Evolutionary conservation across 2,329 filamentous ascomycete species (phyloP), one percentile per base, ranked within the genome.

Genomic region (Metarhizium album): DNA sequence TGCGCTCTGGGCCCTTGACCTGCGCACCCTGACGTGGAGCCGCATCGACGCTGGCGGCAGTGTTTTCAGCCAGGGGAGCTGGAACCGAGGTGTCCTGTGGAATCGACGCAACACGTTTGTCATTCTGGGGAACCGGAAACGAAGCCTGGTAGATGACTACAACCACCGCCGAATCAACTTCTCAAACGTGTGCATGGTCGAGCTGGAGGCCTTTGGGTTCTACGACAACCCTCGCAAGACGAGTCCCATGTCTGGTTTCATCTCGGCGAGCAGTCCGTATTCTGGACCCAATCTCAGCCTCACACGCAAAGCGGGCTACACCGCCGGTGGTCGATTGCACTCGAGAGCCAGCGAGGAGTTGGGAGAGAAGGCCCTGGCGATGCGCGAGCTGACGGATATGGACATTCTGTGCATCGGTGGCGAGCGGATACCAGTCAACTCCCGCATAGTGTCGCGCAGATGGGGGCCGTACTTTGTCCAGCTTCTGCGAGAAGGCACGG

Each of bases 81-180:
- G 93, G 93, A 98, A 98, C 64, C 79, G 93, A 52, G 93, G 93
- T 40, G 81, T 98, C 29, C 69, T 98, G 7, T 98, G 93, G 93
- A 87, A 87, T 61, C 80, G 91, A 42, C 80, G 93, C 55, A 98
- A 96, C 64, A 88, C 89, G 0, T 98, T 97, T 70, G 90, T 97
- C 33, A 91, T 98, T 55, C 75, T 98, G 37, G 93, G 93, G 45
- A 94, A 96, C 66, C 82, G 93, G 37, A 95, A 95, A 67, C 78
- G 93, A 55, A 96, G 87, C 58, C 75, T 98, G 31, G 91, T 97
- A 1, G 91, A 98, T 59, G 93, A 98, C 67, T 98, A 98, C 68
- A 97, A 97, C 64, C 93, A 97, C 62, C 86, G 93, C 11, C 85
- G 93, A 24, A 94, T 98, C 68, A 98, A 98, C 67, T 98, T 97